Evolutionary conservation across 2,329 filamentous ascomycete species (phyloP), one percentile per base, ranked within the genome.

Genomic region (Plenodomus biglobosus): DNA sequence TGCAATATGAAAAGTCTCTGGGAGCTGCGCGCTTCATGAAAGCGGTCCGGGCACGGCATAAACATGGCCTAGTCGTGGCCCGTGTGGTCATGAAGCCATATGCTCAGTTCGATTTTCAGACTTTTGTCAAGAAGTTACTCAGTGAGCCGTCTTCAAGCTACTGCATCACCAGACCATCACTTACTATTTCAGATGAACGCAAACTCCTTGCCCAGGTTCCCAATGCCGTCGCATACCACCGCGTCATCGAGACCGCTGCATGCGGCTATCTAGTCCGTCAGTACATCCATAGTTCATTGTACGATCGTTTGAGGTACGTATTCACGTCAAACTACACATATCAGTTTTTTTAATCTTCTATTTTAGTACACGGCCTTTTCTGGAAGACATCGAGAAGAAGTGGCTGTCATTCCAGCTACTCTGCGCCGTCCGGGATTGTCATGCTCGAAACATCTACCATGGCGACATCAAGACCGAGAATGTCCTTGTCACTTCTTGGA

Each of bases 381-480:
- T 97, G 8, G 95, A 99, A 73, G 90, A 95, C 58, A 94, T 99
- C 57, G 94, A 99, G 73, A 97, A 96, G 80, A 96, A 95, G 76
- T 99, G 94, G 94, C 82, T 99, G 42, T 89, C 92, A 0, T 99
- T 96, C 64, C 94, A 99, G 75, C 81, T 99, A 2, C 81, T 99
- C 10, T 96, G 91, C 71, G 92, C 90, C 2, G 78, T 99, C 49
- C 85, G 92, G 47, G 95, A 99, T 72, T 96, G 90, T 63, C 94
- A 99, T 71, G 80, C 87, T 21, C 82, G 87, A 39, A 89, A 95
- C 62, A 80, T 99, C 42, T 97, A 92, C 69, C 94, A 99, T 69
- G 95, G 94, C 48, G 95, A 99, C 67, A 97, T 99, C 77, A 99
- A 99, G 78, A 94, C 92, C 1, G 92, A 99, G 73, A 99, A 99